phyloP scores from a whole-genome alignment of 352 stramenopile species.

The Thalassiosira mediterranea region DNA sequence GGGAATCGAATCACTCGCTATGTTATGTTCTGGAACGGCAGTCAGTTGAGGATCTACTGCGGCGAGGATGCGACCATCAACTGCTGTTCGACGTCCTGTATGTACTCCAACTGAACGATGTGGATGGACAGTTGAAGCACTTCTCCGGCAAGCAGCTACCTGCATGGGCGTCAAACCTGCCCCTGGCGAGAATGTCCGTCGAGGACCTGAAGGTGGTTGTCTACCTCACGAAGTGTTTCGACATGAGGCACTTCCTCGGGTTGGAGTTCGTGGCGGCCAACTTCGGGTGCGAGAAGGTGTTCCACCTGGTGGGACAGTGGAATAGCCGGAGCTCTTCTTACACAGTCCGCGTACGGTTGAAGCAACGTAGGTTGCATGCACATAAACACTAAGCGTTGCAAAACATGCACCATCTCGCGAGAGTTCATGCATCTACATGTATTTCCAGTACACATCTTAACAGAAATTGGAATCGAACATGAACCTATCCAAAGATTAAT shows the following conservation, averaged over 20 bases:
- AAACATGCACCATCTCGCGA: no score
- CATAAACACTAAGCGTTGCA: no score
- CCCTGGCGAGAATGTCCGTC: background rate
- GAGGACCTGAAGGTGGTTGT: slow-evolving; percentile 11
- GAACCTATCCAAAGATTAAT: no score
- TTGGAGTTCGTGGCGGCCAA: slow-evolving; percentile 15
- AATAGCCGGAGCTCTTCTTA: background rate
- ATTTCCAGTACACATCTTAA: no score
- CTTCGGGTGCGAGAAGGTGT: slow-evolving; percentile 17
- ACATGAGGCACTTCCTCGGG: slow-evolving; percentile 9
- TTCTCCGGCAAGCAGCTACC: slow-evolving; percentile 8
- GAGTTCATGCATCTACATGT: no score
- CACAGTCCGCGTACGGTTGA: background rate
- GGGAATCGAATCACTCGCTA: slow-evolving; percentile 5
- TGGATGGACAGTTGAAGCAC: slow-evolving; percentile 7
- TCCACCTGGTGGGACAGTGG: slow-evolving; percentile 3
- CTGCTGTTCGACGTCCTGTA: background rate
- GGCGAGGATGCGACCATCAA: background rate
- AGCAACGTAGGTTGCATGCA: no score
- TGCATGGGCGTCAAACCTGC: slow-evolving; percentile 6
- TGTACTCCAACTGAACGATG: slow-evolving; percentile 11
- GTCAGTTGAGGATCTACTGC: background rate
- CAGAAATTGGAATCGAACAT: no score
- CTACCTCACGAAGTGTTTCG: slow-evolving; percentile 9
- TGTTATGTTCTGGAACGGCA: background rate